Evolutionary conservation across 192 early-diverging fungal species (phyloP).

Genomic region (Linnemannia zychae): DNA sequence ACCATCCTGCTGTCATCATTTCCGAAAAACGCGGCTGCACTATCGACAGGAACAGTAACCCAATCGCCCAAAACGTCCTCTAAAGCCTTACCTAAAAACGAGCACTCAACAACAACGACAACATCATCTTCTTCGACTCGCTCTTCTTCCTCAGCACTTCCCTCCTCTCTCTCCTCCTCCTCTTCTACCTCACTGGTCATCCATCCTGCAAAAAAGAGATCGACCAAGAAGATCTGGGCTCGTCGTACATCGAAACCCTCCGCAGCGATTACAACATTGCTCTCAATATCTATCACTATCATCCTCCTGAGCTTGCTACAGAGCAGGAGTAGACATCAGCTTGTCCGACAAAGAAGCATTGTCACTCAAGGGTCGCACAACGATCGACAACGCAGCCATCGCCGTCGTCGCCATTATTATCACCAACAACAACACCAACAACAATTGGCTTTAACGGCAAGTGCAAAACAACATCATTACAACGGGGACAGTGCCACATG

Average conservation of each 20-base stretch:
- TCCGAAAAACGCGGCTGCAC: neutral
- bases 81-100: neutral
- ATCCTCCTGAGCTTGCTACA: conserved; percentile 48
- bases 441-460: neutral
- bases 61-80: neutral
- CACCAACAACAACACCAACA: neutral
- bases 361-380: neutral
- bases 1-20: neutral
- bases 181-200: conserved; percentile 2
- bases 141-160: neutral
- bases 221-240: neutral
- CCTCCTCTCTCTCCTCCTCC: neutral
- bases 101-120: conserved; percentile 4
- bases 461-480: neutral
- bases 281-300: conserved; percentile 46
- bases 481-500: neutral
- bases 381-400: neutral
- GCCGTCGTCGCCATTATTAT: neutral
- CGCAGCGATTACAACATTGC: conserved; percentile 32
- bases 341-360: conserved; percentile 7
- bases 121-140: neutral
- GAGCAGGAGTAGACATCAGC: conserved; percentile 5
- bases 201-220: neutral
- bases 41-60: neutral
- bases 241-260: neutral